Evolutionary conservation across 2,329 filamentous ascomycete species (phyloP).

Genomic region (Hypoxylon sp.): DNA sequence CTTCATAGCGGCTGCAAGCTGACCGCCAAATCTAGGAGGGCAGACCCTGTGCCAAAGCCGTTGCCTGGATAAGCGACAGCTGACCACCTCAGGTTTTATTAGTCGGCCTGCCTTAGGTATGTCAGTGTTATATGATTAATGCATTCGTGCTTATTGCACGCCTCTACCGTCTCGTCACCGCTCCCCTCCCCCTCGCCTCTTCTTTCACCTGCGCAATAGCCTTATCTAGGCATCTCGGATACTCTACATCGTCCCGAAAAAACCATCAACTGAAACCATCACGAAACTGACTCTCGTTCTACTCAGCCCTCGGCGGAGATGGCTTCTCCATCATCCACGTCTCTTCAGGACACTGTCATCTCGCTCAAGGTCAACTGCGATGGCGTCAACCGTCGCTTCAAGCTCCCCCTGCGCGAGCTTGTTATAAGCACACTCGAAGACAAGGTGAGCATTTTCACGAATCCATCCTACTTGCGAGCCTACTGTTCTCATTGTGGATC

Average conservation of each 20-base stretch:
- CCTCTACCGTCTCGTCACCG: too few relatives aligned
- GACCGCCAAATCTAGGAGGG: conserved; percentile 30
- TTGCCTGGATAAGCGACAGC: conserved; percentile 23
- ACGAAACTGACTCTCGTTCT: conserved; percentile 6
- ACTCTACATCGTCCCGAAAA: too few relatives aligned
- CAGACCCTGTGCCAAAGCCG: conserved; percentile 15
- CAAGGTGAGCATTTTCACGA: conserved; percentile 70
- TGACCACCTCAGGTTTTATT: conserved; percentile 31
- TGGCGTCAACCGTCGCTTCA: conserved; percentile 81
- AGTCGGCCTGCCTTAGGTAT: conserved; percentile 26
- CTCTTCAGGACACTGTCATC: conserved; percentile 77
- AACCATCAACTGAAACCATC: background rate
- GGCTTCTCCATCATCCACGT: conserved; percentile 49
- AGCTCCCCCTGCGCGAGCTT: conserved; percentile 87
- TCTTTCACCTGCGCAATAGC: too few relatives aligned
- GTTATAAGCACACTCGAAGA: conserved; percentile 75
- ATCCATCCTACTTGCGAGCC: background rate
- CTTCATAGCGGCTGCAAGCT: conserved; percentile 24
- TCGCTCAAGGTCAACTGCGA: conserved; percentile 85
- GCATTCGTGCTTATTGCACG: too few relatives aligned
- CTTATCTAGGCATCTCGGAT: too few relatives aligned
- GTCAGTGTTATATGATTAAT: conserved; percentile 5
- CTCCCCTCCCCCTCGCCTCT: conserved; percentile 9
- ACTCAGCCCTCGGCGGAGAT: conserved; percentile 38
- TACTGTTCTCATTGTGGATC: too few relatives aligned